Evolutionary conservation across 1,284 basidiomycete genomes (phyloP).

Genomic region (Macrocystidia cucumis): DNA sequence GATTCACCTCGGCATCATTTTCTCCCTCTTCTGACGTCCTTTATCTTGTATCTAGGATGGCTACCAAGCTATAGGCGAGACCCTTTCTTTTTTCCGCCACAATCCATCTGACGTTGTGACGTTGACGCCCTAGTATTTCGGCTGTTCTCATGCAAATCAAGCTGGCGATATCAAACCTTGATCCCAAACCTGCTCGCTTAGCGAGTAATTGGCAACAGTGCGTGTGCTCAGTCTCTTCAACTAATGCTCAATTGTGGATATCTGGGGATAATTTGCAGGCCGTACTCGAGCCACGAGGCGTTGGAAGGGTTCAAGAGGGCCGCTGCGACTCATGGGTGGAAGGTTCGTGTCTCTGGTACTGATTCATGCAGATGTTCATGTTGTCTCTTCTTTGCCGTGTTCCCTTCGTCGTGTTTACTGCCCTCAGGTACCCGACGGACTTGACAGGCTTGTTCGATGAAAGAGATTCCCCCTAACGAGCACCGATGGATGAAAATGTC

Average conservation of each 20-base stretch:
- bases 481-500: too few species aligned
- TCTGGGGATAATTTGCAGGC: slow-evolving; percentile 20
- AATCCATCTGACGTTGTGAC: background rate
- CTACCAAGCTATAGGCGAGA: slow-evolving; percentile 53
- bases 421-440: slow-evolving; percentile 21
- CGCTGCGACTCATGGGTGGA: slow-evolving; percentile 51
- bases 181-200: slow-evolving; percentile 49
- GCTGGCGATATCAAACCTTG: slow-evolving; percentile 50
- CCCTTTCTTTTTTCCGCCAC: background rate
- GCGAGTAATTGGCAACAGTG: slow-evolving; percentile 30
- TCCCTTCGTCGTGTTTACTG: too few species aligned
- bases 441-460: slow-evolving; percentile 23
- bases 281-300: slow-evolving; percentile 45
- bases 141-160: slow-evolving; percentile 57
- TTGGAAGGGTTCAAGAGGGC: slow-evolving; percentile 50
- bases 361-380: background rate
- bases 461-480: too few species aligned
- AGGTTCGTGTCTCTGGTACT: slow-evolving; percentile 23
- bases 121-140: slow-evolving; percentile 35
- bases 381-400: background rate
- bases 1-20: slow-evolving; percentile 9
- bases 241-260: background rate
- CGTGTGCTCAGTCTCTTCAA: slow-evolving; percentile 6
- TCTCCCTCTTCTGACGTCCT: background rate
- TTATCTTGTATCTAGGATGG: slow-evolving; percentile 33